phyloP scores from a whole-genome alignment of 1,284 basidiomycete species.

The Mycosarcoma maydis region DNA sequence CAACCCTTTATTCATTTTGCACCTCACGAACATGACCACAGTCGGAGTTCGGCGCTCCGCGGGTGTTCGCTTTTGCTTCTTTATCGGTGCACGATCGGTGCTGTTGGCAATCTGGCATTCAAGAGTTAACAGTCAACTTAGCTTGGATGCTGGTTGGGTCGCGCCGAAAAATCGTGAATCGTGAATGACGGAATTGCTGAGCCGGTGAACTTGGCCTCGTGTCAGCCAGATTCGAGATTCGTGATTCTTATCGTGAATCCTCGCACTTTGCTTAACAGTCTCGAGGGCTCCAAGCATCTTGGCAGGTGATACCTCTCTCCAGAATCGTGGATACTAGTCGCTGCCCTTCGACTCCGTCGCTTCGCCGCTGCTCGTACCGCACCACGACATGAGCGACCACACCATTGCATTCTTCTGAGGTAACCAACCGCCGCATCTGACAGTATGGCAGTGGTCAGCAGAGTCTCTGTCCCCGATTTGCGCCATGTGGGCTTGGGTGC shows the following conservation, averaged over 20 bases:
- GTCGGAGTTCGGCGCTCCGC: neutral
- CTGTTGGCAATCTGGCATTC: neutral
- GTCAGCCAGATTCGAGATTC: too few relatives aligned
- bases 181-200: neutral
- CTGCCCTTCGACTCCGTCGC: too few relatives aligned
- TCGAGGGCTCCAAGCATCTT: neutral
- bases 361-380: too few relatives aligned
- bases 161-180: neutral
- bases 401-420: slow-evolving; percentile 4
- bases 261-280: neutral
- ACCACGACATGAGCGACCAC: slow-evolving; percentile 8
- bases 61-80: neutral
- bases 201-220: neutral
- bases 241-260: neutral
- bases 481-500: slow-evolving; percentile 5
- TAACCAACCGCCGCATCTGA: neutral
- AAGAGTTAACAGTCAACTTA: neutral
- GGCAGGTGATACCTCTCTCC: too few relatives aligned
- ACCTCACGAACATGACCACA: too few relatives aligned
- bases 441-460: slow-evolving; percentile 28
- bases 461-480: slow-evolving; percentile 12
- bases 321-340: too few relatives aligned
- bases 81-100: neutral
- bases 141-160: neutral
- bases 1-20: too few relatives aligned